Evolutionary conservation across 495 filamentous ascomycete genomes (phyloP).

Genomic region (Poronia punctata): DNA sequence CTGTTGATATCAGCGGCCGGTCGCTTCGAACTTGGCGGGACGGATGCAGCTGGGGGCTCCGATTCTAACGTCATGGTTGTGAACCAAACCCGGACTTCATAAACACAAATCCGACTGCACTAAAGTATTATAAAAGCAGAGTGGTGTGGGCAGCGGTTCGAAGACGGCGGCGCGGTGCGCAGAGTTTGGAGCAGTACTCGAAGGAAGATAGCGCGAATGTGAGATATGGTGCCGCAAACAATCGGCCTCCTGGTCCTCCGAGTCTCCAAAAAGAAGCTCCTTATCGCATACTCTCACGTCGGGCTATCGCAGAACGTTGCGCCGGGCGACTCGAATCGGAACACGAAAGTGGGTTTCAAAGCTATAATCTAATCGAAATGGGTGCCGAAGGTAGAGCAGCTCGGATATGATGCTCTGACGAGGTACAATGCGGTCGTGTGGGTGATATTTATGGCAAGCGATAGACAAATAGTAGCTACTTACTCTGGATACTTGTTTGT

Average conservation of each 20-base stretch:
- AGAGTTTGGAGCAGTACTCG: not conserved
- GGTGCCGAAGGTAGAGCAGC: constrained; percentile 1
- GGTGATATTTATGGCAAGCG: constrained; percentile 6
- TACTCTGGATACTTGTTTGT: not conserved
- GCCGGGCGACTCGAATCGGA: not conserved
- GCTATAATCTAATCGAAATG: constrained; percentile 1
- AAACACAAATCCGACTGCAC: not conserved
- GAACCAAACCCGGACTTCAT: not conserved
- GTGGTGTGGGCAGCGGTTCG: not conserved
- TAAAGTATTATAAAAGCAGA: not conserved
- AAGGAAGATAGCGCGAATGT: not conserved
- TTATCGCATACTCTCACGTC: constrained; percentile 19
- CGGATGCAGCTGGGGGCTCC: constrained; percentile 18
- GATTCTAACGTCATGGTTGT: constrained; percentile 31
- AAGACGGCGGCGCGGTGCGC: too few relatives aligned
- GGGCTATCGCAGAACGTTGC: constrained; percentile 7
- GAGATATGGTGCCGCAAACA: constrained; percentile 10
- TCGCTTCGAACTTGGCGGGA: constrained; percentile 30
- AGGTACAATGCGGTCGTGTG: not conserved
- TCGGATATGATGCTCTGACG: not conserved
- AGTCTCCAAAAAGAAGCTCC: constrained; percentile 14
- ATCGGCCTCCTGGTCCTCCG: constrained; percentile 5
- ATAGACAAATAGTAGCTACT: not conserved
- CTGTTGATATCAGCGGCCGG: constrained; percentile 26
- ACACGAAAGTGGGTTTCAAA: not conserved